A percentile compares a stretch with the other conserved stretches of the same genome.
phyloP scores from a whole-genome alignment of 1,139 yeast species.

The Saccharomycopsis hybrid region DNA sequence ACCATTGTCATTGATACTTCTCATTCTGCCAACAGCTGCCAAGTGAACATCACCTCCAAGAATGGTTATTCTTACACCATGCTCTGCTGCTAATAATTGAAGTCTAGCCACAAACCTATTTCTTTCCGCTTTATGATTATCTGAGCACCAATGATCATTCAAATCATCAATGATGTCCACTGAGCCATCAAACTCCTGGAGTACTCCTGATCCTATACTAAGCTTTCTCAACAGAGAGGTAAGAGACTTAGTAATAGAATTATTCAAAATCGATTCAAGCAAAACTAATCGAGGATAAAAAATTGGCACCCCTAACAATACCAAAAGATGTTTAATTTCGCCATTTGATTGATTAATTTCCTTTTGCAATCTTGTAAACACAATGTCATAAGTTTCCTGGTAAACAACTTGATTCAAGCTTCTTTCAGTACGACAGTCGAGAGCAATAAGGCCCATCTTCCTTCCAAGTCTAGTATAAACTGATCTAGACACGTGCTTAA shows the following conservation, averaged over 20 bases:
- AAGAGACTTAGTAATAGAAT: constrained; percentile 32
- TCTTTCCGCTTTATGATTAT: constrained; percentile 59
- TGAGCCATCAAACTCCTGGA: constrained; percentile 73
- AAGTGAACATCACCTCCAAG: constrained; percentile 78
- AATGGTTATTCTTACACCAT: constrained; percentile 59
- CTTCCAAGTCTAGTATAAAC: constrained; percentile 56
- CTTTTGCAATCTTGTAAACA: constrained; percentile 44
- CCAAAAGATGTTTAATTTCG: constrained; percentile 56
- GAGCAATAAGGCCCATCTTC: constrained; percentile 52
- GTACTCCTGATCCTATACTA: constrained; percentile 44
- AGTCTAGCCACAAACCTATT: constrained; percentile 44
- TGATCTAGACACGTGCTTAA: constrained; percentile 48
- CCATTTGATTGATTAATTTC: constrained; percentile 44
- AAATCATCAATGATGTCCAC: constrained; percentile 74
- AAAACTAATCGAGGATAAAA: constrained; percentile 76
- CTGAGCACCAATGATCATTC: constrained; percentile 81
- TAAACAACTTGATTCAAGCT: constrained; percentile 43
- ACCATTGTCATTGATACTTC: constrained; percentile 33
- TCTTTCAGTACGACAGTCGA: constrained; percentile 79
- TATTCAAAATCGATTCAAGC: constrained; percentile 51
- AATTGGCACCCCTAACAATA: constrained; percentile 79
- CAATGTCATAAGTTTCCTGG: constrained; percentile 40
- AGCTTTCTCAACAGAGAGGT: constrained; percentile 51
- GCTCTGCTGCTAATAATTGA: constrained; percentile 44
- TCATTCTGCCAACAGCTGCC: constrained; percentile 61